Evolutionary conservation across 2,329 filamentous ascomycete genomes (phyloP).

Genomic region (Phyllosticta citriasiana): DNA sequence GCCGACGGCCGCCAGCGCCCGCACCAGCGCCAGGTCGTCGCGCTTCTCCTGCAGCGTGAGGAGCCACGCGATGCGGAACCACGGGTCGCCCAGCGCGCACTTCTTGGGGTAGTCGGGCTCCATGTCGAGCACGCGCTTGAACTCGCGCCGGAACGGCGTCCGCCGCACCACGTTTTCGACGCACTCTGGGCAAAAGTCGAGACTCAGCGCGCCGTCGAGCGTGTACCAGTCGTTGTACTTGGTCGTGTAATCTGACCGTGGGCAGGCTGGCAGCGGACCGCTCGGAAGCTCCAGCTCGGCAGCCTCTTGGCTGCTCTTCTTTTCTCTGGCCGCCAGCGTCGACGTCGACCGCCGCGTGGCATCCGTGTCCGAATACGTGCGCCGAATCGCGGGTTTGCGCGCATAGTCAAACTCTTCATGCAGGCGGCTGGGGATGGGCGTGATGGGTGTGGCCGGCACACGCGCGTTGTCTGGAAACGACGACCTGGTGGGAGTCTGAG

Average conservation of each 20-base stretch:
- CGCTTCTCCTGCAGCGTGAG: constrained; percentile 62
- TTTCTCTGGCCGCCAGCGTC: not conserved
- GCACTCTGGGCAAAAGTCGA: constrained; percentile 77
- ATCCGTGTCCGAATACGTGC: constrained; percentile 3
- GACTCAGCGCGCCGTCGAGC: constrained; percentile 56
- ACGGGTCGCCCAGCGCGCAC: constrained; percentile 74
- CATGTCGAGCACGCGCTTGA: constrained; percentile 52
- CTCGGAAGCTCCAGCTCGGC: not conserved
- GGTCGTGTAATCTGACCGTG: constrained; percentile 50
- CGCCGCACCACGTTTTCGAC: constrained; percentile 59
- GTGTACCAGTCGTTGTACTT: constrained; percentile 74
- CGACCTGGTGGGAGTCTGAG: not conserved
- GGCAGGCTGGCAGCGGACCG: constrained; percentile 53
- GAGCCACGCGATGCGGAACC: constrained; percentile 78
- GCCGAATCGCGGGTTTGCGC: not conserved
- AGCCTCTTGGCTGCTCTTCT: not conserved
- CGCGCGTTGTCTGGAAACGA: constrained; percentile 1
- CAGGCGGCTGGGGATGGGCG: constrained; percentile 2
- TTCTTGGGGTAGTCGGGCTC: constrained; percentile 48
- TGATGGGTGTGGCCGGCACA: not conserved
- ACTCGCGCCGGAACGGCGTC: constrained; percentile 57
- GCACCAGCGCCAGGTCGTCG: constrained; percentile 58
- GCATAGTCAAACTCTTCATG: not conserved
- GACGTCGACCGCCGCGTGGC: not conserved
- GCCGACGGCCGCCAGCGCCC: constrained; percentile 55